Conservation (phyloP, 192 early-diverging fungal species). For the Pilobolus umbonatus region DNA sequence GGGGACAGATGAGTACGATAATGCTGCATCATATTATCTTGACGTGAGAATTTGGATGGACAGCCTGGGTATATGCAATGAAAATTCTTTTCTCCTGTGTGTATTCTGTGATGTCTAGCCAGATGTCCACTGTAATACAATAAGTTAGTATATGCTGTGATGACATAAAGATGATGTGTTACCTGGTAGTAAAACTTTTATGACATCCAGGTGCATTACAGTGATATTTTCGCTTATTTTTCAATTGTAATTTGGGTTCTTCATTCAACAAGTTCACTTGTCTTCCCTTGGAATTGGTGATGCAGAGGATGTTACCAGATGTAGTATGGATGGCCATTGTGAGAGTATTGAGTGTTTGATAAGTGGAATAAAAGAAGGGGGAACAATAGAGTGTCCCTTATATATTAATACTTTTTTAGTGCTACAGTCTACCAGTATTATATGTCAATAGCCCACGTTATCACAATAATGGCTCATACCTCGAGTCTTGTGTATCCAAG, state of each 20-base stretch:
- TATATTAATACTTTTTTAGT: not conserved
- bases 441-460: no score
- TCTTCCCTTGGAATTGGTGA: constrained; percentile 29
- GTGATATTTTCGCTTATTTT: constrained; percentile 50
- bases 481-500: not conserved
- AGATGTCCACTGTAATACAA: constrained; percentile 62
- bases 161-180: not conserved
- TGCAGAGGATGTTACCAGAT: constrained; percentile 15
- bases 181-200: constrained; percentile 78
- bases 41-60: constrained; percentile 68
- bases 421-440: no score
- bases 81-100: constrained; percentile 79
- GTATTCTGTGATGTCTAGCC: constrained; percentile 75
- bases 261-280: constrained; percentile 31
- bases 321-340: no score
- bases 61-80: constrained; percentile 63
- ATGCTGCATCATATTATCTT: constrained; percentile 88
- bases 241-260: not conserved
- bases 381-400: not conserved
- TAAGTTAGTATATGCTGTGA: constrained; percentile 4
- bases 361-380: no score
- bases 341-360: no score
- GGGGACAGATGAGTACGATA: constrained; percentile 72
- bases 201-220: constrained; percentile 60
- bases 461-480: no score